phyloP scores from a whole-genome alignment of 2,329 filamentous ascomycete genomes.

The Aotearoamyces nothofagi region DNA sequence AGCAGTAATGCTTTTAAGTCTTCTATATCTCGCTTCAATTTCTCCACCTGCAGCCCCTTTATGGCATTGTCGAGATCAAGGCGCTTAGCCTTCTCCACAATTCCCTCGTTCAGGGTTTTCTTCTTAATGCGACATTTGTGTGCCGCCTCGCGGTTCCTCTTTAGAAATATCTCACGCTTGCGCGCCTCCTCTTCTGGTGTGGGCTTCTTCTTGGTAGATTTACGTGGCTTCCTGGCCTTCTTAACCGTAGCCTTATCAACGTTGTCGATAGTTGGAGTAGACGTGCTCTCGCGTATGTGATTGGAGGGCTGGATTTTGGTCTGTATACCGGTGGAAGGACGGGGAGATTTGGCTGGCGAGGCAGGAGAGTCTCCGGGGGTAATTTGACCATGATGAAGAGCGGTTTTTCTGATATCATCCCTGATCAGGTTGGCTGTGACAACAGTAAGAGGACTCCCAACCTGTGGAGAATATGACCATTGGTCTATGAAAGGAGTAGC shows the following conservation, averaged over 20 bases:
- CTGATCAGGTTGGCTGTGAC: too few species aligned
- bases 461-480: too few species aligned
- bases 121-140: conserved; percentile 1
- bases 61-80: conserved; percentile 1
- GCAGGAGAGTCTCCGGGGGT: conserved; percentile 1
- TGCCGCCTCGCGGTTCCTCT: conserved; percentile 3
- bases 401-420: too few species aligned
- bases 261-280: neutral
- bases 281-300: too few species aligned
- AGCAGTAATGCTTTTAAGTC: conserved; percentile 2
- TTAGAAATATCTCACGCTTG: conserved; percentile 2
- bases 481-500: too few species aligned
- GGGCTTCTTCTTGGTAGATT: conserved; percentile 1
- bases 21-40: conserved; percentile 1
- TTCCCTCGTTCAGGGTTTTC: neutral
- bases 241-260: neutral
- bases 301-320: neutral
- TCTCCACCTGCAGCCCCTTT: conserved; percentile 1
- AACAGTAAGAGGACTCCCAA: too few species aligned
- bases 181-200: conserved; percentile 1
- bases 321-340: neutral
- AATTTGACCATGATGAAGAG: conserved; percentile 1
- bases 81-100: neutral
- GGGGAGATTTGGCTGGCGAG: neutral
- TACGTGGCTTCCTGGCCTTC: neutral